phyloP scores from a whole-genome alignment of 2,329 filamentous ascomycete genomes.

The Aureobasidium vineae region DNA sequence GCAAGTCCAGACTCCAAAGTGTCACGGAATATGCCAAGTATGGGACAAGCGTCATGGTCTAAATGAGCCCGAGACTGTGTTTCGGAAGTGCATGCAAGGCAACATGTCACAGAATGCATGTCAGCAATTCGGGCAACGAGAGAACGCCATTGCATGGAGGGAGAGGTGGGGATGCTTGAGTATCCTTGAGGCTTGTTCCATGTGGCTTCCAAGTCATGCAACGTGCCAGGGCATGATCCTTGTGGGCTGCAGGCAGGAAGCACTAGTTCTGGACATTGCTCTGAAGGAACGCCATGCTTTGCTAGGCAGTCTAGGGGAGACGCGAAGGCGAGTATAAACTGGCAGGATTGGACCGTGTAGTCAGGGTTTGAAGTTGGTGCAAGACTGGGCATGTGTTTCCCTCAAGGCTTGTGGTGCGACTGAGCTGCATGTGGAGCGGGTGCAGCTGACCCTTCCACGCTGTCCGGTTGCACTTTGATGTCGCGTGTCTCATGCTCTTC shows the following conservation, averaged over 20 bases:
- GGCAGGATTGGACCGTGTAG: too few species aligned
- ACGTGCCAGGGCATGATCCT: background rate
- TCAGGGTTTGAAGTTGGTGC: background rate
- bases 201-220: background rate
- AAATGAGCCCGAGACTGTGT: background rate
- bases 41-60: background rate
- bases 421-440: background rate
- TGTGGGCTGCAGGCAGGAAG: background rate
- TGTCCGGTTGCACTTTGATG: background rate
- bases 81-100: constrained; percentile 10
- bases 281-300: background rate
- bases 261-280: background rate
- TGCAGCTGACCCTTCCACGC: background rate
- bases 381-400: background rate
- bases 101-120: constrained; percentile 10
- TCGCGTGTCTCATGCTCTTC: background rate
- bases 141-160: background rate
- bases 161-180: background rate
- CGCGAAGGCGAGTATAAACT: background rate
- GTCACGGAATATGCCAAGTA: constrained; percentile 4
- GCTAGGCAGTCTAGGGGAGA: background rate
- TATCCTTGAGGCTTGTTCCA: constrained; percentile 2
- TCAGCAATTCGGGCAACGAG: background rate
- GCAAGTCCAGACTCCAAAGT: background rate
- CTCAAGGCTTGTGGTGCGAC: constrained; percentile 2